phyloP scores from a whole-genome alignment of 345 rosid genomes.

The Erucastrum elatum region DNA sequence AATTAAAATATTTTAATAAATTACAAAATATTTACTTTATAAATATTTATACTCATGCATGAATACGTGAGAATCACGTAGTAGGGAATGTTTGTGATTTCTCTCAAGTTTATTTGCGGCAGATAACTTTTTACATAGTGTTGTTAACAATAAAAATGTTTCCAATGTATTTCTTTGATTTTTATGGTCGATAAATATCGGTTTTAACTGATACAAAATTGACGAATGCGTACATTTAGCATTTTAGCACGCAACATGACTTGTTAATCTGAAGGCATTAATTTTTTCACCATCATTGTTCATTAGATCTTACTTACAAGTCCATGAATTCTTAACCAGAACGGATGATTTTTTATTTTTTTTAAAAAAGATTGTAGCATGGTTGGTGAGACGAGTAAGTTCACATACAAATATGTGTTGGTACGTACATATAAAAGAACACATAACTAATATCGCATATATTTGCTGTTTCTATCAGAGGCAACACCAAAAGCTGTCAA shows the following conservation, averaged over 20 bases:
- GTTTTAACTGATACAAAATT: background rate
- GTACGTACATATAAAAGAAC: background rate
- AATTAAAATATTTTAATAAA: no score
- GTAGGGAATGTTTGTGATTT: background rate
- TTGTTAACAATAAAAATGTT: background rate
- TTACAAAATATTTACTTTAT: no score
- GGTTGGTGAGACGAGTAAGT: background rate
- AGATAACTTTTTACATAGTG: background rate
- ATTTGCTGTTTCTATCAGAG: background rate
- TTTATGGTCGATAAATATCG: background rate
- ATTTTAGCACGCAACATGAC: background rate
- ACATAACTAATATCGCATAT: background rate
- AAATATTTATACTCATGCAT: no score
- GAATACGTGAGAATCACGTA: no score
- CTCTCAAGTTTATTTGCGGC: background rate
- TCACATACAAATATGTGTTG: background rate
- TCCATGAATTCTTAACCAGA: background rate
- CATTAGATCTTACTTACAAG: background rate
- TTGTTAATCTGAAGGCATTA: background rate
- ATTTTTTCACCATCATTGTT: background rate
- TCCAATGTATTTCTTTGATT: background rate
- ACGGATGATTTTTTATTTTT: background rate
- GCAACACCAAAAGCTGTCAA: slow-evolving; percentile 37
- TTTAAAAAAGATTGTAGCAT: background rate
- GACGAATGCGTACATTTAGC: background rate